Evolutionary conservation across 805 yeast species (phyloP), one percentile per base, ranked within the genome.

Genomic region (Nakazawaea peltata): DNA sequence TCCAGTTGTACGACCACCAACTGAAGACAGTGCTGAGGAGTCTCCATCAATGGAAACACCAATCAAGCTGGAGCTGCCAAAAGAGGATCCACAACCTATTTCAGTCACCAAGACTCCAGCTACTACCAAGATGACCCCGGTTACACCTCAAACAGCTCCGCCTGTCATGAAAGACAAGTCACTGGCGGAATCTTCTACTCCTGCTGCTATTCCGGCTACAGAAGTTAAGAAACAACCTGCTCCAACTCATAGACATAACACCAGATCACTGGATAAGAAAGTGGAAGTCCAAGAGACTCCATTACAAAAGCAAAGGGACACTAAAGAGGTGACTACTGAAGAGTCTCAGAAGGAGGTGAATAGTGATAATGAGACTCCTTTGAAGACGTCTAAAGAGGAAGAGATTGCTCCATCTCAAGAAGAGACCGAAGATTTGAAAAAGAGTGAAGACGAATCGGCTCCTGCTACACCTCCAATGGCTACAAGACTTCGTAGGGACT

Each of bases 231-330:
- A 9, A 3, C 19, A 19, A 9, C 15, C 30, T 22, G 32, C 32
- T 4, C 4, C 29, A 11, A 26, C 31, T 14, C 43, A 19, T 43
- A 43, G 16, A 39, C 37, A 17, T 28, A 39, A 30, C 32, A 41
- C 34, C 19, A 16, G 29, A 16, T 25, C 29, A 11, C 33, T 26
- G 36, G 26, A 39, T 28, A 28, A 32, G 30, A 29, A 33, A 31
- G 2, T 36, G 34, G 33, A 39, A 35, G 23, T 39, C 28, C 11
- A 23, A 27, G 42, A 36, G 13, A 38, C 33, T n/a, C 35, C 36
- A 19, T 29, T 40, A 19, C 36, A 41, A 22, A 33, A 41, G 30
- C 26, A 28, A n/a, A 41, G 41, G 3, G 42, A 41, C 19, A 14
- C 7, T 7, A 14, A 28, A 17, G 39, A 15, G 39, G 23, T 8